Evolutionary conservation across 2,329 filamentous ascomycete species (phyloP).

Genomic region (Scleromitrula shiraiana): DNA sequence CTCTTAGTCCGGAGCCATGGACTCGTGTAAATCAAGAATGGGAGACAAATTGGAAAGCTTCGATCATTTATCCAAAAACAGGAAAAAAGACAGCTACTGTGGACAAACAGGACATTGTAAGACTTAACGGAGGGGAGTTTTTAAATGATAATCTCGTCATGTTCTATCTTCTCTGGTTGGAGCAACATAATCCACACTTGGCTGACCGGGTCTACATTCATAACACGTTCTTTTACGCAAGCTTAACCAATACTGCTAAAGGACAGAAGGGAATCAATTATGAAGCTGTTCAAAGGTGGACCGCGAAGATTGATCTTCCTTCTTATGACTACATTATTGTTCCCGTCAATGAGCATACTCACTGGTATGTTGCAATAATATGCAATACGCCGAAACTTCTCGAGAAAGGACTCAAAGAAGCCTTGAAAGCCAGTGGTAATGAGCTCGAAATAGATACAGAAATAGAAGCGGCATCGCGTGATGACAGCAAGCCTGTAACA

Average conservation of each 20-base stretch:
- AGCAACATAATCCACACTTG: constrained; percentile 47
- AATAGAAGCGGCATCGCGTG: neutral
- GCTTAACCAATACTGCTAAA: constrained; percentile 53
- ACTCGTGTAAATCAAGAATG: constrained; percentile 43
- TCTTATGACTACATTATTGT: constrained; percentile 83
- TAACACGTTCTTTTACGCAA: constrained; percentile 86
- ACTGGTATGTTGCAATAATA: constrained; percentile 95
- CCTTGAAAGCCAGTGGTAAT: neutral
- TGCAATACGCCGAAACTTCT: constrained; percentile 71
- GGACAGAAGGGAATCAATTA: constrained; percentile 66
- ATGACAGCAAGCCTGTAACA: neutral
- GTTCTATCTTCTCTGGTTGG: constrained; percentile 75
- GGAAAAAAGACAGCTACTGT: constrained; percentile 58
- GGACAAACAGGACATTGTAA: constrained; percentile 62
- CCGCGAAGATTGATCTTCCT: constrained; percentile 75
- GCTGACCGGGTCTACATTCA: constrained; percentile 72
- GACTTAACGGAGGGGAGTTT: constrained; percentile 76
- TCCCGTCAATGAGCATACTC: constrained; percentile 76
- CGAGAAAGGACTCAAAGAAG: constrained; percentile 14
- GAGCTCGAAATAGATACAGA: neutral
- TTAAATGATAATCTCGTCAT: constrained; percentile 89
- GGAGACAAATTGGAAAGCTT: constrained; percentile 44
- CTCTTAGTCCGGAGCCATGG: constrained; percentile 36
- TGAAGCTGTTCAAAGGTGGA: constrained; percentile 80
- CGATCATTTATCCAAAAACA: constrained; percentile 52